phyloP scores from a whole-genome alignment of 2,329 filamentous ascomycete genomes.

The Fusarium tjaetaba region DNA sequence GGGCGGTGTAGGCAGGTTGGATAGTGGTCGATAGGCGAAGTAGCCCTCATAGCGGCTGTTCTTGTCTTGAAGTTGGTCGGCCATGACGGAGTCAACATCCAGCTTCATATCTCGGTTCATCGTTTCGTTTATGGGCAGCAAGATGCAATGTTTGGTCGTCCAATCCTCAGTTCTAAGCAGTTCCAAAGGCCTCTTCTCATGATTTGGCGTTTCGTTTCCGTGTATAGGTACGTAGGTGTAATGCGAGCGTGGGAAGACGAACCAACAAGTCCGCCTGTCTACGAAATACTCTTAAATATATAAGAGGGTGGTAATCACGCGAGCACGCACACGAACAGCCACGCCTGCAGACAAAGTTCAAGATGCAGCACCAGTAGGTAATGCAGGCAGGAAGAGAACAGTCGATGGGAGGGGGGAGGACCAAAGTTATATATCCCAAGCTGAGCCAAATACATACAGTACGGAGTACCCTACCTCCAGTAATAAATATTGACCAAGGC shows the following conservation, averaged over 20 bases:
- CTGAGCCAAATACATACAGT: conserved; percentile 17
- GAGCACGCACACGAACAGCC: conserved; percentile 39
- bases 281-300: conserved; percentile 31
- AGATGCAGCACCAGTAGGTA: conserved; percentile 12
- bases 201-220: conserved; percentile 31
- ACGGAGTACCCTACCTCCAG: conserved; percentile 18
- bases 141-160: conserved; percentile 29
- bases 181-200: conserved; percentile 37
- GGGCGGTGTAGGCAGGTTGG: conserved; percentile 74
- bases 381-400: conserved; percentile 10
- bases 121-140: conserved; percentile 16
- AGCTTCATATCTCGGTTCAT: conserved; percentile 41
- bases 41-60: conserved; percentile 54
- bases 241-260: conserved; percentile 13
- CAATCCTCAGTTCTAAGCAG: conserved; percentile 34
- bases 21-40: conserved; percentile 74
- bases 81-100: conserved; percentile 13
- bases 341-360: conserved; percentile 32
- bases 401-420: conserved; percentile 28
- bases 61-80: conserved; percentile 22
- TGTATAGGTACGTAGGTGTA: conserved; percentile 10
- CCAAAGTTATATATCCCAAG: conserved; percentile 42
- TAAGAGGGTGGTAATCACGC: conserved; percentile 38
- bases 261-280: conserved; percentile 30
- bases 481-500: conserved; percentile 38